Evolutionary conservation across 2,329 filamentous ascomycete species (phyloP), one percentile per base, ranked within the genome.

Genomic region (Paraconiothyrium brasiliense): DNA sequence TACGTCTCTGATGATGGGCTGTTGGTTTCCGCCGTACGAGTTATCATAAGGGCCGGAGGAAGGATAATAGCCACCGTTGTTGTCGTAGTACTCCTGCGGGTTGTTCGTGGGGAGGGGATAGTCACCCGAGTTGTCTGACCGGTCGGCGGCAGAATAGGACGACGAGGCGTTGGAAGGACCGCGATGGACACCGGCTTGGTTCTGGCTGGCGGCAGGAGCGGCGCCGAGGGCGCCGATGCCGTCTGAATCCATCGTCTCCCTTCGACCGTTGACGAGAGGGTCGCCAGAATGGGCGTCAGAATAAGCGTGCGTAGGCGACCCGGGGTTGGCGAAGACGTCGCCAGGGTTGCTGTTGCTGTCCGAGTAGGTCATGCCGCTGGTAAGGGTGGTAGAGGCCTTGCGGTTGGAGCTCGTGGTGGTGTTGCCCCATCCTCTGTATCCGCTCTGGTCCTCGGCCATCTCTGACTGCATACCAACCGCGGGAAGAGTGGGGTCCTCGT

Each of bases 81-180:
- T 83, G 35, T 84, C 80, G 68, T 86, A 86, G 73, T 84, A 85
- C 47, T 84, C 82, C 57, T 82, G 81, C 27, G 81, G 77, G 58
- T 82, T 81, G 63, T 80, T 78, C 4, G 71, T 76, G 20, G 81
- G 81, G 72, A 85, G 80, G 39, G 83, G 82, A 58, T 82, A 83
- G 47, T 88, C 86, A 22, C 83, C 84, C 14, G 86, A 89, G 22
- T 82, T 79, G 63, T 90, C 87, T 0, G 94, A 97, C 62, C 87
- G 88, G 48, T 88, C 89, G 8, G 89, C 91, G 13, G 90, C 90
- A 66, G 94, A 97, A 81, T 98, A 99, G 1, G 92, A 94, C 0
- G 95, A 98, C 0, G 95, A 99, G 6, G 95, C 95, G 74, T 98
- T 98, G 6, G 94, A 98, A 1, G 93, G 90, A 1, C 95, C 95